Evolutionary conservation across 2,329 filamentous ascomycete species (phyloP).

Genomic region (Ophiosphaerella herpotricha): DNA sequence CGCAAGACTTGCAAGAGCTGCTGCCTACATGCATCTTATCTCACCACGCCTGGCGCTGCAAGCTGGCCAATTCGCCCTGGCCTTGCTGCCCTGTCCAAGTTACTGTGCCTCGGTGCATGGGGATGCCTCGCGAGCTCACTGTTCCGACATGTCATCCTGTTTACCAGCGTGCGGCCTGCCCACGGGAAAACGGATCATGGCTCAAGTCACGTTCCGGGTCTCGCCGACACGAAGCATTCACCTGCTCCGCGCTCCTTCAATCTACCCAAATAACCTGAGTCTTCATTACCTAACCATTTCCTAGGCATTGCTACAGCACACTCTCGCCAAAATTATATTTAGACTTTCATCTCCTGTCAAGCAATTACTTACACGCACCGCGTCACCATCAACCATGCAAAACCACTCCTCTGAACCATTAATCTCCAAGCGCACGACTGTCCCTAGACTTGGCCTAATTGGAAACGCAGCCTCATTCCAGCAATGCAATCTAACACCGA

Average conservation of each 20-base stretch:
- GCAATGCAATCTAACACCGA: no score
- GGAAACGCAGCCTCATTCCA: no score
- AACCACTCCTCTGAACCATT: no score
- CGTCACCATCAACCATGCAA: no score
- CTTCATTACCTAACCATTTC: no score
- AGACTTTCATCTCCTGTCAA: neutral
- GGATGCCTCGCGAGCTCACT: conserved; percentile 14
- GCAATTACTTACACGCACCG: neutral
- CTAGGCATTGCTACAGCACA: no score
- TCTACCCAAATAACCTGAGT: neutral
- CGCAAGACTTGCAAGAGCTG: neutral
- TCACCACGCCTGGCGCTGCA: conserved; percentile 7
- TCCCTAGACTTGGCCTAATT: no score
- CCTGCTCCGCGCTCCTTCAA: neutral
- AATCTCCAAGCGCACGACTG: no score
- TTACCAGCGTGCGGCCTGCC: conserved; percentile 18
- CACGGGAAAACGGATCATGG: conserved; percentile 27
- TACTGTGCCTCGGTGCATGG: conserved; percentile 8
- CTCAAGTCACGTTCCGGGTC: conserved; percentile 20
- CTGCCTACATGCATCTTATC: conserved; percentile 6
- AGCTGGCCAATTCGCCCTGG: conserved; percentile 3
- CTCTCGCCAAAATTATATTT: no score
- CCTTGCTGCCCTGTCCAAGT: conserved; percentile 6
- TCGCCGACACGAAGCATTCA: conserved; percentile 18
- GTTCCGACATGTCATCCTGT: conserved; percentile 15